phyloP scores from a whole-genome alignment of 2,329 filamentous ascomycete genomes.

The Aspergillus pseudoterreus region DNA sequence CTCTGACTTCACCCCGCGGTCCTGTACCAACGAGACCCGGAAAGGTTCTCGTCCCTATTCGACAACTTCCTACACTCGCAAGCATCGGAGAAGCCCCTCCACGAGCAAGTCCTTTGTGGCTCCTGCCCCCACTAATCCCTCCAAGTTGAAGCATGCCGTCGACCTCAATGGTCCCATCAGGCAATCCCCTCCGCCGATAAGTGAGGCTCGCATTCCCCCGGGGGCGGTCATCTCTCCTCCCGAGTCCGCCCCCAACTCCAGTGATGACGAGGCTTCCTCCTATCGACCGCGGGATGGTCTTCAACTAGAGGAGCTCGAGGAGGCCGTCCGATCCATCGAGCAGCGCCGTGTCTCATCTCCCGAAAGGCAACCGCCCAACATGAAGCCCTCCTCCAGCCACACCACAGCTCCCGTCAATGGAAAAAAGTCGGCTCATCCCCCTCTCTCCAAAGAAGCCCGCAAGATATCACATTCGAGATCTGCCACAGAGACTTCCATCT shows the following conservation, averaged over 20 bases:
- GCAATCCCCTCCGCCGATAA: conserved; percentile 79
- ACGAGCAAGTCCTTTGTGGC: conserved; percentile 32
- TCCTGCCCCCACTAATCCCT: conserved; percentile 26
- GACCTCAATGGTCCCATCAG: conserved; percentile 61
- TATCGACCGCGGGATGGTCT: conserved; percentile 43
- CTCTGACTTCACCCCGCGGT: conserved; percentile 40
- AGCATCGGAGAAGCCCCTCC: conserved; percentile 58
- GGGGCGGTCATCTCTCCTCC: conserved; percentile 88
- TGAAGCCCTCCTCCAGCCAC: conserved; percentile 27
- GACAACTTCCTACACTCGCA: conserved; percentile 59
- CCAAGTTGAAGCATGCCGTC: conserved; percentile 19
- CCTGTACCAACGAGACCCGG: conserved; percentile 35
- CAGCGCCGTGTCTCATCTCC: conserved; percentile 27
- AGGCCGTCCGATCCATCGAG: conserved; percentile 77
- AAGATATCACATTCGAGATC: conserved; percentile 62
- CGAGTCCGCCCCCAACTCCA: conserved; percentile 75
- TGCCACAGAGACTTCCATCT: conserved; percentile 53
- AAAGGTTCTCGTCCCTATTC: conserved; percentile 54
- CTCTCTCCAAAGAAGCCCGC: conserved; percentile 53
- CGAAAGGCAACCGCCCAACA: conserved; percentile 20
- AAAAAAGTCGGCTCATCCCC: conserved; percentile 27
- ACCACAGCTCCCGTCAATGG: conserved; percentile 16
- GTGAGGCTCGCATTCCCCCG: conserved; percentile 71
- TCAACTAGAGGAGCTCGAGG: conserved; percentile 65
- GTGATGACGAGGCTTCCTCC: conserved; percentile 63